Conservation (phyloP, 2,329 filamentous ascomycete genomes). For the Fusarium sp. region DNA sequence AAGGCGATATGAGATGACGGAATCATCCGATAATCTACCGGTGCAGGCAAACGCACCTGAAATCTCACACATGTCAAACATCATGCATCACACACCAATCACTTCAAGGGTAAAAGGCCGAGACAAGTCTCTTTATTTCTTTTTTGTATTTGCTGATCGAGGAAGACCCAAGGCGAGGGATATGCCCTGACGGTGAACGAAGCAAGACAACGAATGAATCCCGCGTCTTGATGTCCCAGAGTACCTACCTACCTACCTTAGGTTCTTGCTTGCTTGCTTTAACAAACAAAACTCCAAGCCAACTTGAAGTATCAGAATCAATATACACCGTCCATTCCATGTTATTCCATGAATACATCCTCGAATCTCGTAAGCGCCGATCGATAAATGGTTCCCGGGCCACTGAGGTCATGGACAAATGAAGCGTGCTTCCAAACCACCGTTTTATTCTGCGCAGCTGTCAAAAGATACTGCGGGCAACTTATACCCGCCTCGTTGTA, state of each 20-base stretch:
- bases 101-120: not conserved
- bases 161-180: constrained; percentile 18
- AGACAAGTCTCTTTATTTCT: constrained; percentile 21
- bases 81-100: not conserved
- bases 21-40: constrained; percentile 28
- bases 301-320: not conserved
- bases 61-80: not conserved
- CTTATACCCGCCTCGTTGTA: constrained; percentile 14
- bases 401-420: constrained; percentile 5
- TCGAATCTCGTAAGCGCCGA: constrained; percentile 12
- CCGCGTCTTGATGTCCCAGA: constrained; percentile 5
- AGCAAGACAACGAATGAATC: constrained; percentile 11
- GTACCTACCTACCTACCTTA: not conserved
- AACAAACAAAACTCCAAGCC: not conserved
- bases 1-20: not conserved
- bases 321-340: constrained; percentile 5
- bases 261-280: not conserved
- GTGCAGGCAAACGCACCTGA: not conserved
- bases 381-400: constrained; percentile 1
- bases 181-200: constrained; percentile 2
- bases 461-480: constrained; percentile 19
- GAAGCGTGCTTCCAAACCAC: constrained; percentile 22
- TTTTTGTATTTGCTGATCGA: constrained; percentile 31
- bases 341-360: not conserved
- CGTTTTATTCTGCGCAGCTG: constrained; percentile 33